Evolutionary conservation across 2,329 filamentous ascomycete genomes (phyloP).

Genomic region (Diplodia intermedia): DNA sequence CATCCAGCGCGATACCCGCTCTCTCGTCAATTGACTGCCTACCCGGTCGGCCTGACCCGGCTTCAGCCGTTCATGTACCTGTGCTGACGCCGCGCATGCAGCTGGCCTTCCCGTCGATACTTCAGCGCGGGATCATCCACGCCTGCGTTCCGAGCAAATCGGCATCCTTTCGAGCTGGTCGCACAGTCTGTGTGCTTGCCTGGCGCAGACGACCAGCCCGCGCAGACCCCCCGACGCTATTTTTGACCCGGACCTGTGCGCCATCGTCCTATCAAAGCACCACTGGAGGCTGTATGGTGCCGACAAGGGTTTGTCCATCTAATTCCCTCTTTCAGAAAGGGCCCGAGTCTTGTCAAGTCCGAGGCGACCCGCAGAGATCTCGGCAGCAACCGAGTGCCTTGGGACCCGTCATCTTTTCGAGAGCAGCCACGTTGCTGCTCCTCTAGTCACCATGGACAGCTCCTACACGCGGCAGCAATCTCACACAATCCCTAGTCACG

Average conservation of each 20-base stretch:
- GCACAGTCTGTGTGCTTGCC: slow-evolving; percentile 28
- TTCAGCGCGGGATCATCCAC: slow-evolving; percentile 27
- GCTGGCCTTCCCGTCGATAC: slow-evolving; percentile 28
- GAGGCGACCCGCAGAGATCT: slow-evolving; percentile 34
- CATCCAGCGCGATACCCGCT: slow-evolving; percentile 17
- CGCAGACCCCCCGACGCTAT: slow-evolving; percentile 26
- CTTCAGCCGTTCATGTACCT: slow-evolving; percentile 30
- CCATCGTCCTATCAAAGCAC: slow-evolving; percentile 27
- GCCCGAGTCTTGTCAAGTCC: slow-evolving; percentile 20
- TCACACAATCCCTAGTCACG: slow-evolving; percentile 38
- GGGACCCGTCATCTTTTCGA: slow-evolving; percentile 40
- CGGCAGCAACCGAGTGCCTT: slow-evolving; percentile 46
- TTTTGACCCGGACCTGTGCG: slow-evolving; percentile 16
- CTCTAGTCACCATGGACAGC: slow-evolving; percentile 36
- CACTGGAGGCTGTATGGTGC: slow-evolving; percentile 23
- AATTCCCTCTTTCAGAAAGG: slow-evolving; percentile 31
- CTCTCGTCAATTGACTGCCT: slow-evolving; percentile 21
- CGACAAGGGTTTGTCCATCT: slow-evolving; percentile 31
- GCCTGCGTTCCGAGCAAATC: slow-evolving; percentile 30
- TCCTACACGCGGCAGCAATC: slow-evolving; percentile 35
- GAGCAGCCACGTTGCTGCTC: slow-evolving; percentile 12
- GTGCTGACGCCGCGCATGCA: slow-evolving; percentile 31
- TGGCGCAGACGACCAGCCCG: slow-evolving; percentile 14
- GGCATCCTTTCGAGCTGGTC: slow-evolving; percentile 27
- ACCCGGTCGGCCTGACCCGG: slow-evolving; percentile 24